Evolutionary conservation across 2,329 filamentous ascomycete genomes (phyloP).

Genomic region (Biscogniauxia marginata): DNA sequence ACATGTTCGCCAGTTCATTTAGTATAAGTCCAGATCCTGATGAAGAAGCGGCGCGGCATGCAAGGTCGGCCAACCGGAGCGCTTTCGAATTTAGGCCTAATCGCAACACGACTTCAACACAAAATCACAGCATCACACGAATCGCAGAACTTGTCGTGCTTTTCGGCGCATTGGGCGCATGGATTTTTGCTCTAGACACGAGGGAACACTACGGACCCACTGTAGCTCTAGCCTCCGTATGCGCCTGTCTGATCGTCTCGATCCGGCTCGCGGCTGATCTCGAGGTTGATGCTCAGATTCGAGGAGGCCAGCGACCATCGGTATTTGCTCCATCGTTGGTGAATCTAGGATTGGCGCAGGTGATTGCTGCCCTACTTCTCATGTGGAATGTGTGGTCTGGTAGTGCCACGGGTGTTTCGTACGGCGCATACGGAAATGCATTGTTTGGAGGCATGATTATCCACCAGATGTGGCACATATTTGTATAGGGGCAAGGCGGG

Average conservation of each 20-base stretch:
- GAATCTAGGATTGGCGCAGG: conserved; percentile 28
- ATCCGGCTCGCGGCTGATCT: conserved; percentile 32
- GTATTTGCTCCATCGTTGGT: conserved; percentile 25
- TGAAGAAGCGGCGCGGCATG: conserved; percentile 13
- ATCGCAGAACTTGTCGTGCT: conserved; percentile 27
- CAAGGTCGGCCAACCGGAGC: conserved; percentile 1
- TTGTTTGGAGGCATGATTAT: conserved; percentile 28
- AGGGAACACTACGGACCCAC: conserved; percentile 28
- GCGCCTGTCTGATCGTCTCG: conserved; percentile 30
- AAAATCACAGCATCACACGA: conserved; percentile 23
- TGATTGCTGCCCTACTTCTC: conserved; percentile 24
- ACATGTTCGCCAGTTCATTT: conserved; percentile 34
- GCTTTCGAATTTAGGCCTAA: conserved; percentile 1
- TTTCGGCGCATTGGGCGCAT: conserved; percentile 24
- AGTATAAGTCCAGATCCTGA: conserved; percentile 33
- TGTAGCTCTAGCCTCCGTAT: conserved; percentile 27
- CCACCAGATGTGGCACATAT: conserved; percentile 33
- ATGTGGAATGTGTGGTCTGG: conserved; percentile 31
- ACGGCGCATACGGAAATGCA: conserved; percentile 26
- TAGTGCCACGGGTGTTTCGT: conserved; percentile 13
- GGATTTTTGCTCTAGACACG: conserved; percentile 27
- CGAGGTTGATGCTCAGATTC: conserved; percentile 26
- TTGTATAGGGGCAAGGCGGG: conserved; percentile 15
- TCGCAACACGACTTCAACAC: conserved; percentile 3
- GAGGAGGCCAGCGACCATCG: conserved; percentile 20